Evolutionary conservation across 495 filamentous ascomycete species (phyloP).

Genomic region (Trichoderma virens): DNA sequence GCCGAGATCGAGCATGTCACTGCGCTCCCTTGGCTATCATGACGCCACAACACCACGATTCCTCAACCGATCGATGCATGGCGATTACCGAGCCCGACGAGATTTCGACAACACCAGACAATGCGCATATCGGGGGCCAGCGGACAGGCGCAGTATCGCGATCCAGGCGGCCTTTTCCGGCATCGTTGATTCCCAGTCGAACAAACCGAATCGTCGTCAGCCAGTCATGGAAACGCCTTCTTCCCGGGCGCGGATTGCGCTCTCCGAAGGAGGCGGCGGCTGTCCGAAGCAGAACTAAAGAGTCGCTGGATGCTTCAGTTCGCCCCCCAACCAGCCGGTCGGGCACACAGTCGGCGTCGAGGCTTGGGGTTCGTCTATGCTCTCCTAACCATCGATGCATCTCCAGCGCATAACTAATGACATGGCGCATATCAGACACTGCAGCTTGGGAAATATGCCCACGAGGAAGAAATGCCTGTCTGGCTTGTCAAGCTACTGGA

Average conservation of each 20-base stretch:
- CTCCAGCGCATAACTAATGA: not conserved
- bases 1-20: not conserved
- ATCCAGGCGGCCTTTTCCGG: not conserved
- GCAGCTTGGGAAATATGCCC: conserved; percentile 78
- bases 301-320: not conserved
- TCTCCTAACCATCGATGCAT: no score
- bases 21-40: not conserved
- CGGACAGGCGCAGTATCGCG: not conserved
- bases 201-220: not conserved
- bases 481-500: conserved; percentile 66
- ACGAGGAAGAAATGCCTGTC: conserved; percentile 81
- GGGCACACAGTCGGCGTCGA: not conserved
- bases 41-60: not conserved
- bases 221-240: not conserved
- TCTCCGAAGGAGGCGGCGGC: conserved; percentile 13
- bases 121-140: not conserved
- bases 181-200: not conserved
- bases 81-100: not conserved
- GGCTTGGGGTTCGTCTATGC: not conserved
- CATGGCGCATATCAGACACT: conserved; percentile 21
- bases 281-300: conserved; percentile 12
- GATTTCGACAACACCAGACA: not conserved
- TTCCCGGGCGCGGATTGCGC: conserved; percentile 8
- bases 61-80: not conserved
- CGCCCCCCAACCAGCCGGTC: not conserved